Conservation (phyloP, 1,139 yeast genomes). For the Hansenula sp. region DNA sequence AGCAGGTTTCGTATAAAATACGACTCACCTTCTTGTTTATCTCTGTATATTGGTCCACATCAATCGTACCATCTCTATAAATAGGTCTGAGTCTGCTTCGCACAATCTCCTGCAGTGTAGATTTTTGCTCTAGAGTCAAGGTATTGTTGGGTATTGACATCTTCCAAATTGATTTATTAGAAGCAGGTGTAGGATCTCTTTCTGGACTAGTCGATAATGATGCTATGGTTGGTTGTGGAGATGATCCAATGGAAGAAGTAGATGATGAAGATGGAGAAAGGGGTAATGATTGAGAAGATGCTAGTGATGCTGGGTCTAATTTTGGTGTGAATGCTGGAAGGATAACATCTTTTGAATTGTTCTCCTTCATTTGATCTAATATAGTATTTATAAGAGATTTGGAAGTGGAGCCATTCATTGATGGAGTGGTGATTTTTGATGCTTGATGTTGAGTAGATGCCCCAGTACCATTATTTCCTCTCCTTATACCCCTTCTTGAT, state of each 20-base stretch:
- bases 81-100: conserved; percentile 45
- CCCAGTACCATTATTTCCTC: neutral
- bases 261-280: conserved; percentile 6
- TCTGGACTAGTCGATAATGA: conserved; percentile 3
- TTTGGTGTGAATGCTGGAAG: neutral
- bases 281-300: neutral
- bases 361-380: conserved; percentile 16
- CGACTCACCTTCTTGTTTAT: conserved; percentile 41
- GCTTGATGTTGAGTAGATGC: neutral
- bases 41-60: conserved; percentile 42
- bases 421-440: neutral
- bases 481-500: conserved; percentile 11
- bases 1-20: conserved; percentile 28
- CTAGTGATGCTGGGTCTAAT: neutral
- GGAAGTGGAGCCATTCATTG: neutral
- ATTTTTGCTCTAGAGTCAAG: conserved; percentile 42
- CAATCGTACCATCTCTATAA: conserved; percentile 34
- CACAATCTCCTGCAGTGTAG: conserved; percentile 47
- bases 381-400: conserved; percentile 13
- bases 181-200: conserved; percentile 1
- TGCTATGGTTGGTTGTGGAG: neutral
- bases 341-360: conserved; percentile 1
- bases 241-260: conserved; percentile 1
- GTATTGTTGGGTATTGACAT: conserved; percentile 1
- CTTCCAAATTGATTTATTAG: conserved; percentile 8